Conservation (phyloP, 495 filamentous ascomycete species). For the Penicillium longicatenatum region DNA sequence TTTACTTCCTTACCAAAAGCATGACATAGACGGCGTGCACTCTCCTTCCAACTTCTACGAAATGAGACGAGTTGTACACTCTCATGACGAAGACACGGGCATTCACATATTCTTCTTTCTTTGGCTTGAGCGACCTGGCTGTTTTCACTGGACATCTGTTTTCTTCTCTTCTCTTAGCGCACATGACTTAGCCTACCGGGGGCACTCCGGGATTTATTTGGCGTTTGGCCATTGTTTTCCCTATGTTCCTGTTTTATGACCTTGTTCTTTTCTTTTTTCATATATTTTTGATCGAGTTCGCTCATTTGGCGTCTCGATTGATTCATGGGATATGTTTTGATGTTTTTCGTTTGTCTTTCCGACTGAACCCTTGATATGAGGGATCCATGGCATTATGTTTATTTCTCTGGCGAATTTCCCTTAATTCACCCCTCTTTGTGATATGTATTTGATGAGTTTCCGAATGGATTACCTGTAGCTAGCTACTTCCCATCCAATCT, state of each 20-base stretch:
- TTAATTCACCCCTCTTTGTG: constrained; percentile 11
- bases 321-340: constrained; percentile 3
- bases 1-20: constrained; percentile 12
- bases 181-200: constrained; percentile 21
- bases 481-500: constrained; percentile 8
- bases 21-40: constrained; percentile 21
- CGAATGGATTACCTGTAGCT: constrained; percentile 7
- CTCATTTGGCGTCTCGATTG: neutral
- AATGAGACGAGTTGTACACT: constrained; percentile 30
- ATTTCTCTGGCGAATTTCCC: constrained; percentile 7
- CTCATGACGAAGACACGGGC: constrained; percentile 22
- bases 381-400: neutral
- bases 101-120: constrained; percentile 20
- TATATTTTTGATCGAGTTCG: neutral
- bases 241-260: neutral
- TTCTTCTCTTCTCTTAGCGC: constrained; percentile 9
- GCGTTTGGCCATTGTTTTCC: constrained; percentile 10
- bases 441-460: constrained; percentile 12
- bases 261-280: constrained; percentile 10
- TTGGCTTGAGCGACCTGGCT: constrained; percentile 16
- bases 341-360: constrained; percentile 4
- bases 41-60: constrained; percentile 21
- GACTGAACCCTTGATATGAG: neutral
- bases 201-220: constrained; percentile 7
- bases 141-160: constrained; percentile 13